These are phyloP conservation scores for Trichoderma atroviride DNA, from an alignment of 2,329 filamentous ascomycete species.

Conservation along the genomic window DNA sequence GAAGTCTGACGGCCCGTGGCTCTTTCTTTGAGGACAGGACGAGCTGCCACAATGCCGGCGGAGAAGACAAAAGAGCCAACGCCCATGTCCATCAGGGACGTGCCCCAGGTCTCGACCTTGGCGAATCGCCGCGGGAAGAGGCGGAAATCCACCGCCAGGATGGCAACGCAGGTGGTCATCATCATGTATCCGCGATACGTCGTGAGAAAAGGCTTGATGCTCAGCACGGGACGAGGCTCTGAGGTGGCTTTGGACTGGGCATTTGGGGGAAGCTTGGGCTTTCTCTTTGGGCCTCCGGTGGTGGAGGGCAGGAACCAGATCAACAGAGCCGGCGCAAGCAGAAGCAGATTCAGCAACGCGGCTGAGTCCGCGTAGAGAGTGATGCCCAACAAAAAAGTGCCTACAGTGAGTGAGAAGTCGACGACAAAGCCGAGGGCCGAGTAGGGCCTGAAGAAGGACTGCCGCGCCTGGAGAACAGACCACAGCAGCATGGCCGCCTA, in stretches of 20 bases:
- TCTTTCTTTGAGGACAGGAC: conserved; percentile 73
- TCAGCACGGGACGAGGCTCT: conserved; percentile 53
- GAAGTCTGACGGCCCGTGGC: conserved; percentile 53
- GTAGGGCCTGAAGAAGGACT: conserved; percentile 81
- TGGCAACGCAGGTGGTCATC: conserved; percentile 83
- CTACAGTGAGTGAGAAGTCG: conserved; percentile 88
- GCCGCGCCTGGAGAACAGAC: conserved; percentile 82
- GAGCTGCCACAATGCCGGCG: conserved; percentile 84
- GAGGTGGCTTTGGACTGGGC: conserved; percentile 41
- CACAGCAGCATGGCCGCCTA: conserved; percentile 83
- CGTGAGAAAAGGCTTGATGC: conserved; percentile 89
- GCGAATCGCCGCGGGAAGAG: conserved; percentile 93
- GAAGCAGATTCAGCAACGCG: conserved; percentile 71
- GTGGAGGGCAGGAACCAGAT: conserved; percentile 57
- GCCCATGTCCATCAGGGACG: conserved; percentile 97
- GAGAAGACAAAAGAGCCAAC: conserved; percentile 98
- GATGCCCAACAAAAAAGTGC: conserved; percentile 77
- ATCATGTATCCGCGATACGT: conserved; percentile 91
- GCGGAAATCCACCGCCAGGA: conserved; percentile 94
- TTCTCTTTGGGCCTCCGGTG: conserved; percentile 45
- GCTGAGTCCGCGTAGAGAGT: conserved; percentile 81
- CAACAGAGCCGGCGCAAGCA: conserved; percentile 70
- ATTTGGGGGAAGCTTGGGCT: conserved; percentile 49
- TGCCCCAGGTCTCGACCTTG: conserved; percentile 99
- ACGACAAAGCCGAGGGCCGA: conserved; percentile 66